Evolutionary conservation across 1,284 basidiomycete species (phyloP).

Genomic region (Tilletiaria anomala): DNA sequence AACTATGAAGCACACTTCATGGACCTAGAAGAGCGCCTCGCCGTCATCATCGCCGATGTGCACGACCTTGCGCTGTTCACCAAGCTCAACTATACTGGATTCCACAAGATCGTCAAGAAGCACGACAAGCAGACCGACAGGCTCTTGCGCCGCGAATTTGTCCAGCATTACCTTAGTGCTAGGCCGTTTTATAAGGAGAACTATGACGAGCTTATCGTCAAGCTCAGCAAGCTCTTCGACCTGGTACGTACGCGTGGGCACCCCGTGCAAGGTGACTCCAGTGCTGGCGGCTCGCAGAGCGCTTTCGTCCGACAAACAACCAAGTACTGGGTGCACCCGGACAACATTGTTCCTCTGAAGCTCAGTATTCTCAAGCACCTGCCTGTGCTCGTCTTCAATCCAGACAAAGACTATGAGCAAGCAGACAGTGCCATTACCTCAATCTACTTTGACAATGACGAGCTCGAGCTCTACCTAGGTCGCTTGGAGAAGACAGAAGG

Average conservation of each 20-base stretch:
- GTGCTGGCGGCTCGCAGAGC: constrained; percentile 84
- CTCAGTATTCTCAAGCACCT: constrained; percentile 83
- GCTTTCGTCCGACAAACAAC: constrained; percentile 96
- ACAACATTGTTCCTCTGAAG: constrained; percentile 81
- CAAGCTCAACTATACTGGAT: constrained; percentile 88
- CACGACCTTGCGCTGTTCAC: constrained; percentile 83
- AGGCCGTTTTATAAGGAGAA: constrained; percentile 80
- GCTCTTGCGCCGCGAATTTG: constrained; percentile 49
- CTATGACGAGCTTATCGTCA: constrained; percentile 76
- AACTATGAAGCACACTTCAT: constrained; percentile 74
- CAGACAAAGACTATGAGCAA: constrained; percentile 79
- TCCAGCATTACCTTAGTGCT: constrained; percentile 82
- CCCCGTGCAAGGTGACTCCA: constrained; percentile 80
- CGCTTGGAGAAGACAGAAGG: constrained; percentile 97
- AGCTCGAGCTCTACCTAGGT: constrained; percentile 92
- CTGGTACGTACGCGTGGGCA: constrained; percentile 89
- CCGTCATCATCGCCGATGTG: constrained; percentile 88
- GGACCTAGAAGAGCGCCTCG: constrained; percentile 83
- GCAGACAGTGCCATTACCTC: constrained; percentile 75
- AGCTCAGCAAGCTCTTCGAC: constrained; percentile 88
- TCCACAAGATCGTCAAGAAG: constrained; percentile 98
- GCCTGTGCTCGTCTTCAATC: constrained; percentile 62
- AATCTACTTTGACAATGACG: constrained; percentile 86
- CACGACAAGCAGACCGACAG: constrained; percentile 59
- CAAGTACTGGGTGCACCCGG: constrained; percentile 82